Conservation (phyloP, 441 rosid genomes). For the Sinapis alba region DNA sequence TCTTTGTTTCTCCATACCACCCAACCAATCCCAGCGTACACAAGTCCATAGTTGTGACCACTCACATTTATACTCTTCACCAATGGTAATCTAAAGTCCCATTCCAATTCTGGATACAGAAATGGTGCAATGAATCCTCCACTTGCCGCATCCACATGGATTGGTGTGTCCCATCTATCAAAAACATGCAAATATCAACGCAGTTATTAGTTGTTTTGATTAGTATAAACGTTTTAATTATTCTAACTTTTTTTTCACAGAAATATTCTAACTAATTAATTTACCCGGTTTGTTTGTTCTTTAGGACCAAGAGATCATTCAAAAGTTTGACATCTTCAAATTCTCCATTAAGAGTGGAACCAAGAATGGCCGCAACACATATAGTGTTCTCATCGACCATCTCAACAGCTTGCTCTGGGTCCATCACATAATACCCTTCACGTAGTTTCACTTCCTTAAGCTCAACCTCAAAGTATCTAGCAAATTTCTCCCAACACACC, state of each 20-base stretch:
- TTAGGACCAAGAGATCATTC: too few relatives aligned
- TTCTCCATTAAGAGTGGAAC: too few relatives aligned
- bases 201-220: background rate
- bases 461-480: conserved; percentile 91
- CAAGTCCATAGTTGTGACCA: background rate
- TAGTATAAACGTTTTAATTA: too few relatives aligned
- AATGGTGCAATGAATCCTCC: too few relatives aligned
- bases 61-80: too few relatives aligned
- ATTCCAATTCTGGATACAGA: too few relatives aligned
- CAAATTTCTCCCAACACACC: conserved; percentile 98
- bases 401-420: conserved; percentile 79
- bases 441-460: conserved; percentile 83
- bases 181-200: background rate
- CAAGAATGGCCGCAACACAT: conserved; percentile 20
- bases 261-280: background rate
- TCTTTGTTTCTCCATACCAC: background rate
- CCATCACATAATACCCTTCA: conserved; percentile 91
- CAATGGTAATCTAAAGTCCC: too few relatives aligned
- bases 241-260: background rate
- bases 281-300: too few relatives aligned
- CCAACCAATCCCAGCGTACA: background rate
- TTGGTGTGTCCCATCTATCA: too few relatives aligned
- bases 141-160: too few relatives aligned
- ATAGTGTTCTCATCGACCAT: conserved; percentile 95
- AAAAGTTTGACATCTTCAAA: too few relatives aligned